Percentiles rank a stretch among this genome's conserved stretches.
These are phyloP conservation scores for Coemansia sp. DNA, from an alignment of 192 early-diverging fungal species.

Conservation along the genomic window DNA sequence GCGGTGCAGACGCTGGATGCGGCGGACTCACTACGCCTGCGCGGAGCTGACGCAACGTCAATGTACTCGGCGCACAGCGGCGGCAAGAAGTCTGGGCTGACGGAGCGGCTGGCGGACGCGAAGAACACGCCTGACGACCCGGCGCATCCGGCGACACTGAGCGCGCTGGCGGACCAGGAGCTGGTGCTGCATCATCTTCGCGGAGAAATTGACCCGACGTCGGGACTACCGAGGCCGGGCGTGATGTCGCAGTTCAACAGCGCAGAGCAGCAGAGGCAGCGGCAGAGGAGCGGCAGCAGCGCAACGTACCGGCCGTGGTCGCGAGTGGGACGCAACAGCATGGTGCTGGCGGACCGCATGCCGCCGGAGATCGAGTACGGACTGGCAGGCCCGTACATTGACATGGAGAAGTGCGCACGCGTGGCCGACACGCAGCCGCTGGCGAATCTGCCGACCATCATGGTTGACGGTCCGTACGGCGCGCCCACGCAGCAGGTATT, in stretches of 20 bases:
- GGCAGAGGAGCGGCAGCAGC: conserved; percentile 7
- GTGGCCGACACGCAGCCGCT: conserved; percentile 24
- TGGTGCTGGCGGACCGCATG: conserved; percentile 47
- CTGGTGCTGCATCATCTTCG: conserved; percentile 47
- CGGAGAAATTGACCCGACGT: conserved; percentile 36
- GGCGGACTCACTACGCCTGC: background rate
- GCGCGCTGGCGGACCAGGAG: conserved; percentile 50
- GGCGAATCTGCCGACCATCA: conserved; percentile 59
- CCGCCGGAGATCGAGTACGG: conserved; percentile 45
- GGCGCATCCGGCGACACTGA: conserved; percentile 26
- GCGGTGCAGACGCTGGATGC: conserved; percentile 29
- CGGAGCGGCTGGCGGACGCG: conserved; percentile 9
- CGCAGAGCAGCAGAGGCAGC: background rate
- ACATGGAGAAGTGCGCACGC: conserved; percentile 7
- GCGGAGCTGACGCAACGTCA: background rate
- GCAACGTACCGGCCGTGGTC: conserved; percentile 43
- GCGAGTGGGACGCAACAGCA: conserved; percentile 42
- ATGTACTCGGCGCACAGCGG: conserved; percentile 22
- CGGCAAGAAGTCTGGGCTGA: conserved; percentile 10
- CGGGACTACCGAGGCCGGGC: conserved; percentile 39
- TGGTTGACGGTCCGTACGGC: conserved; percentile 80
- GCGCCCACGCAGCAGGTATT: conserved; percentile 78
- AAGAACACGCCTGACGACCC: conserved; percentile 11
- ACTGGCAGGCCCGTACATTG: conserved; percentile 24
- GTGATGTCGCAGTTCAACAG: conserved; percentile 23